Evolutionary conservation across 768 basidiomycete species (phyloP), one percentile per base, ranked within the genome.

Genomic region (Nevesoporus exiguus): DNA sequence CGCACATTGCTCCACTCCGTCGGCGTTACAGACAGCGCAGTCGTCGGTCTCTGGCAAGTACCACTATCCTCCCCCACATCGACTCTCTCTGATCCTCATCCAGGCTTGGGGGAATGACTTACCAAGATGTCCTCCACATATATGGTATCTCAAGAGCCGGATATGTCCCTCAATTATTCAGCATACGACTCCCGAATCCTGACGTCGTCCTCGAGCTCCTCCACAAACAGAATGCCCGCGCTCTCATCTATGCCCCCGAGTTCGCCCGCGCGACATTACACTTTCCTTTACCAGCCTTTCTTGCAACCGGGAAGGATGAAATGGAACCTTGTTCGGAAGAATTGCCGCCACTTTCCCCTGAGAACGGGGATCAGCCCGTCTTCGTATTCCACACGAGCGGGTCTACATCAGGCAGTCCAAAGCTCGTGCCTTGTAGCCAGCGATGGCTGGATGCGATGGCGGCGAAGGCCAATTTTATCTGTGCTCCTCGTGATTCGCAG

Each of bases 301-400:
- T 72, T 42, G 79, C 80, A 17, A 63, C 74, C n/a, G 63, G 69
- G 54, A 71, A 73, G 59, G 69, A 71, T 47, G 62, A 69, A 37
- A 69, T 78, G 75, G 71, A 55, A 58, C 56, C 56, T 31, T 68
- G 73, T 33, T 62, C 70, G 36, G 67, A 71, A 24, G 62, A 73
- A 30, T 67, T 86, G 7, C 80, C 82, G 27, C 70, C 70, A 19
- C 70, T 82, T 36, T 68, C 72, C 59, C 69, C 61, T 50, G 66
- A 52, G 49, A 57, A 52, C 48, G 71, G 59, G 30, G 70, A 73
- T 51, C 82, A 85, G 49, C 68, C 74, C 25, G 77, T 78, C 43
- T 83, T 90, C 74, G 74, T 89, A 49, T 90, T 88, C 76, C 89
- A 89, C 67, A 90, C 89, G 10, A 86, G 84, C 54, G 89, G 89